Conservation (phyloP, 2,329 filamentous ascomycete species). For the Akanthomyces uredinophilus region DNA sequence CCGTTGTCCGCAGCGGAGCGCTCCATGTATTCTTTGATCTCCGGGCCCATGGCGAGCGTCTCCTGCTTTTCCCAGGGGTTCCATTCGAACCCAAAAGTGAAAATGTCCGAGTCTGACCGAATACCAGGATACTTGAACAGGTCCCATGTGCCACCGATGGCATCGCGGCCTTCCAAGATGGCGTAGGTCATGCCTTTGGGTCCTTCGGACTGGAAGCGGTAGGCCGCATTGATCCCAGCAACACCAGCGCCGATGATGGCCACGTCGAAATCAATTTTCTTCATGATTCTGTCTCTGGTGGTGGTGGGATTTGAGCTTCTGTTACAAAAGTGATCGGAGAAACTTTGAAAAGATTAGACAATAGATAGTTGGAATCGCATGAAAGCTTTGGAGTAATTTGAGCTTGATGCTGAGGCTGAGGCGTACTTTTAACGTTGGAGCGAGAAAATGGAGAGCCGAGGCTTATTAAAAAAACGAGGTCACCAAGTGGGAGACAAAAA, state of each 20-base stretch:
- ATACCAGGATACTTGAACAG: slow-evolving; percentile 67
- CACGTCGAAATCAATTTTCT: slow-evolving; percentile 38
- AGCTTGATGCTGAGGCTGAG: too few relatives aligned
- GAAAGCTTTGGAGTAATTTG: too few relatives aligned
- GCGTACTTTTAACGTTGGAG: too few relatives aligned
- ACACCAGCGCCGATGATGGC: slow-evolving; percentile 68
- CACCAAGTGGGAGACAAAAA: too few relatives aligned
- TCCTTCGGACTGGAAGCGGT: slow-evolving; percentile 54
- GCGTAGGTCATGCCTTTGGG: slow-evolving; percentile 51
- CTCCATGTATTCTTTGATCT: slow-evolving; percentile 51
- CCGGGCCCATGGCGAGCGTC: slow-evolving; percentile 45
- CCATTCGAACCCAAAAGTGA: slow-evolving; percentile 63
- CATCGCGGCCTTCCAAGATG: slow-evolving; percentile 62
- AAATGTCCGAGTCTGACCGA: slow-evolving; percentile 59
- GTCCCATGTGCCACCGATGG: slow-evolving; percentile 72
- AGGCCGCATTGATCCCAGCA: slow-evolving; percentile 69
- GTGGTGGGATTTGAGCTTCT: too few relatives aligned
- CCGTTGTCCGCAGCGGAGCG: slow-evolving; percentile 45
- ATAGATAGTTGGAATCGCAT: too few relatives aligned
- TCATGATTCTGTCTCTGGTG: too few relatives aligned
- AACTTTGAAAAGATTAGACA: too few relatives aligned
- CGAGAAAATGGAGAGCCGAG: too few relatives aligned
- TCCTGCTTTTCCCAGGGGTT: slow-evolving; percentile 56
- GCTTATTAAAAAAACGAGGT: too few relatives aligned
- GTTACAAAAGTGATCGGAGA: too few relatives aligned